Conservation (phyloP, 441 rosid species). For the Pelargonium citronellum region DNA sequence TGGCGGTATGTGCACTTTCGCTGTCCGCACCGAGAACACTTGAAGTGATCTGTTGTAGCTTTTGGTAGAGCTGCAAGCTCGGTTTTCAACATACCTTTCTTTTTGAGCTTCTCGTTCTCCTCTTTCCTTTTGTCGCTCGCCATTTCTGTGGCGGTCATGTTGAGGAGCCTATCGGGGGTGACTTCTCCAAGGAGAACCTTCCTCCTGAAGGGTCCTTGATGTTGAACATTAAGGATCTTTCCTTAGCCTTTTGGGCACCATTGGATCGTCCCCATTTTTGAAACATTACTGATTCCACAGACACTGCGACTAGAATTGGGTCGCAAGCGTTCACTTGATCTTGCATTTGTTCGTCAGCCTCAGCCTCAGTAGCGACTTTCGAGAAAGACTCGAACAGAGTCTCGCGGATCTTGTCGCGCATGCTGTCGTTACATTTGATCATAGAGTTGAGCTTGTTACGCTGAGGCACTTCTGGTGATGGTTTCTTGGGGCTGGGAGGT, state of each 20-base stretch:
- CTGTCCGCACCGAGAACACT: constrained; percentile 31
- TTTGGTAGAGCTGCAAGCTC: constrained; percentile 22
- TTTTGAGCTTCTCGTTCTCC: constrained; percentile 22
- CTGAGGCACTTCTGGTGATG: too few species aligned
- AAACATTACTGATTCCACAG: constrained; percentile 27
- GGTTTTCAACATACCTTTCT: constrained; percentile 26
- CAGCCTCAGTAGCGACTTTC: constrained; percentile 31
- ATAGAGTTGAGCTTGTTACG: constrained; percentile 11
- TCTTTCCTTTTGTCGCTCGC: constrained; percentile 34
- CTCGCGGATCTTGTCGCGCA: constrained; percentile 31
- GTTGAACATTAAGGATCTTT: constrained; percentile 24
- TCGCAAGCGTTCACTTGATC: constrained; percentile 27
- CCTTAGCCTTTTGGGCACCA: constrained; percentile 17
- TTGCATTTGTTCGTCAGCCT: constrained; percentile 8
- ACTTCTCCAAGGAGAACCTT: constrained; percentile 29
- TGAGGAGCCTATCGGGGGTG: constrained; percentile 27
- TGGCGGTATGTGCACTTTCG: constrained; percentile 29
- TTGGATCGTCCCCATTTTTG: constrained; percentile 23
- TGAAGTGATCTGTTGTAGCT: constrained; percentile 36
- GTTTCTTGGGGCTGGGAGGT: too few species aligned
- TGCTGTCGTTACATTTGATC: constrained; percentile 24
- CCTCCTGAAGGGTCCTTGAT: constrained; percentile 32
- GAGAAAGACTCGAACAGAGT: constrained; percentile 30
- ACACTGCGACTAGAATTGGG: constrained; percentile 16
- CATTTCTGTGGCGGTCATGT: constrained; percentile 33